Evolutionary conservation across 2,329 filamentous ascomycete species (phyloP).

Genomic region (Penicillium janthinellum): DNA sequence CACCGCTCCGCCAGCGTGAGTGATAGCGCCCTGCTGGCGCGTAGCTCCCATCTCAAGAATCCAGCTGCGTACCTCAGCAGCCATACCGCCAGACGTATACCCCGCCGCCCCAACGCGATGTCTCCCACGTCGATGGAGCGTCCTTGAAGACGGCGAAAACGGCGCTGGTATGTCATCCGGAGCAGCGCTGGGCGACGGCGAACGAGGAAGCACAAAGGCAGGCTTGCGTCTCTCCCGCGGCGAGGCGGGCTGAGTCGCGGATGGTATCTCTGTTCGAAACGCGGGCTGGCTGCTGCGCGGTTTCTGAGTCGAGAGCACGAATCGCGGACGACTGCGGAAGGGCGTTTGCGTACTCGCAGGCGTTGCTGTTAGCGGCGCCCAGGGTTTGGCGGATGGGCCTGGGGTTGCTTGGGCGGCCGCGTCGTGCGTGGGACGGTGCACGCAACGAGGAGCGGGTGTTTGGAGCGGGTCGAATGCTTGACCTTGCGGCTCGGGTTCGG

Average conservation of each 20-base stretch:
- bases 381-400: conserved; percentile 7
- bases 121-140: conserved; percentile 35
- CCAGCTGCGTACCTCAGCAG: conserved; percentile 45
- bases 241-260: conserved; percentile 17
- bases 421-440: conserved; percentile 8
- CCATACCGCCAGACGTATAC: conserved; percentile 44
- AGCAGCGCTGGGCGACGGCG: conserved; percentile 33
- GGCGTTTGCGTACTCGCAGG: conserved; percentile 25
- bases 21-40: conserved; percentile 23
- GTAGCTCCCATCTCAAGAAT: conserved; percentile 42
- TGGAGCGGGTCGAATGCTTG: neutral
- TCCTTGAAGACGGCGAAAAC: conserved; percentile 40
- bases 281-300: conserved; percentile 22
- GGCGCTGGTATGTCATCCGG: conserved; percentile 32
- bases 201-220: conserved; percentile 41
- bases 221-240: conserved; percentile 34
- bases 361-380: conserved; percentile 11
- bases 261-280: conserved; percentile 17
- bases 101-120: conserved; percentile 21
- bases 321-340: conserved; percentile 33
- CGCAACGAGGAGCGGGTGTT: conserved; percentile 13
- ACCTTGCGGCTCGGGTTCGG: conserved; percentile 17
- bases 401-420: conserved; percentile 13
- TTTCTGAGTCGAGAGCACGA: conserved; percentile 30
- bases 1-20: neutral